A percentile compares a stretch with the other conserved stretches of the same genome.
Conservation (phyloP, 495 filamentous ascomycete genomes). For the Schizothecium vesticola region DNA sequence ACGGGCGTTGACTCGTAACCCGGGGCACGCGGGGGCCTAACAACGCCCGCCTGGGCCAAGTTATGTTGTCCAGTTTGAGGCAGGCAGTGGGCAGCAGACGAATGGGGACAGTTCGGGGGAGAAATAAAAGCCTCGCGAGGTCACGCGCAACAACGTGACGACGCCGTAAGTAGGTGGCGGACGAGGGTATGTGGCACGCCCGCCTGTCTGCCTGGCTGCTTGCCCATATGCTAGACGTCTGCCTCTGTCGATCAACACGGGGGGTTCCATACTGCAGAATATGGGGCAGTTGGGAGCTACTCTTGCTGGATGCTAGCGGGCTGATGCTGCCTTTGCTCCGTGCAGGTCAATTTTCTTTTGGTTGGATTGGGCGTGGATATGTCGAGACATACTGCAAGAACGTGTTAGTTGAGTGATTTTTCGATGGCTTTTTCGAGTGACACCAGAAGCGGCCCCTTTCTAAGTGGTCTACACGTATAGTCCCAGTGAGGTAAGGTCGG, state of each 20-base stretch:
- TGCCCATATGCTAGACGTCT: background rate
- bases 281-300: background rate
- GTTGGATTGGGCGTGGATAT: background rate
- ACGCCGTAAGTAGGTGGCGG: background rate
- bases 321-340: background rate
- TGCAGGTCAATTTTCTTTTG: background rate
- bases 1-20: background rate
- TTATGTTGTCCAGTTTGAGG: background rate
- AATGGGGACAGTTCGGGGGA: background rate
- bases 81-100: background rate
- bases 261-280: background rate
- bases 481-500: background rate
- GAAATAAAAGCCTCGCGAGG: conserved; percentile 3
- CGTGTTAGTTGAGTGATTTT: background rate
- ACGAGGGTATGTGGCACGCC: too few relatives aligned
- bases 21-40: background rate
- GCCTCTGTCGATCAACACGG: conserved; percentile 1
- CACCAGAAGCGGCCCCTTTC: background rate
- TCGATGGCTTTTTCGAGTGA: background rate
- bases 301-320: too few relatives aligned
- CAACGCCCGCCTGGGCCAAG: background rate
- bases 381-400: background rate
- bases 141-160: background rate
- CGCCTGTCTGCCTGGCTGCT: too few relatives aligned
- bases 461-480: too few relatives aligned